These are phyloP conservation scores for Neotropicomus parvogracilis DNA, from an alignment of 1,284 basidiomycete genomes.

Conservation along the genomic window DNA sequence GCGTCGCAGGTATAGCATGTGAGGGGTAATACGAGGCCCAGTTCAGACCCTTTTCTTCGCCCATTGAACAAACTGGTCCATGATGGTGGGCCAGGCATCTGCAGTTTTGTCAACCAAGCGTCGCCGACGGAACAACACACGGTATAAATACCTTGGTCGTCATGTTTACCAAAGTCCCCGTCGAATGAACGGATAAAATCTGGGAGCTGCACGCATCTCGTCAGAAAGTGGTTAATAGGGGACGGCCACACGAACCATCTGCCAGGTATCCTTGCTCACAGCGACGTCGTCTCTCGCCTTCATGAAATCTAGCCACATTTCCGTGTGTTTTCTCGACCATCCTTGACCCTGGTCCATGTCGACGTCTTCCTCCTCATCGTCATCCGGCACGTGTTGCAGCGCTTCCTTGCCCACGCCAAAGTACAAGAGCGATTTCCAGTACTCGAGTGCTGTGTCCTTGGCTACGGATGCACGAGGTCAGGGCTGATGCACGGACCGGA, in stretches of 20 bases:
- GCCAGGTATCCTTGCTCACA: slow-evolving; percentile 93
- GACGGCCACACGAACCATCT: slow-evolving; percentile 55
- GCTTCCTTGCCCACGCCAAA: slow-evolving; percentile 74
- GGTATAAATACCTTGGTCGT: slow-evolving; percentile 68
- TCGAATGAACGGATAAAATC: slow-evolving; percentile 85
- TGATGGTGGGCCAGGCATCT: slow-evolving; percentile 88
- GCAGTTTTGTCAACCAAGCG: slow-evolving; percentile 7
- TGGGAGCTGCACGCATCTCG: slow-evolving; percentile 53
- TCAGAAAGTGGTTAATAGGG: slow-evolving; percentile 6
- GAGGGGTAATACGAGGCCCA: background rate
- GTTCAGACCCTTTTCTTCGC: slow-evolving; percentile 40
- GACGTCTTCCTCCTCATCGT: slow-evolving; percentile 40
- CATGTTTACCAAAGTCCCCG: slow-evolving; percentile 75
- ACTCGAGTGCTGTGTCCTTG: slow-evolving; percentile 71
- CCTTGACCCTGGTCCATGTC: slow-evolving; percentile 44
- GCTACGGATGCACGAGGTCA: slow-evolving; percentile 30
- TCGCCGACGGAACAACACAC: background rate
- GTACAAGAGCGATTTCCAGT: slow-evolving; percentile 84
- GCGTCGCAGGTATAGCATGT: slow-evolving; percentile 1
- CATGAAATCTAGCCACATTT: slow-evolving; percentile 86
- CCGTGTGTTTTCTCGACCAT: slow-evolving; percentile 66
- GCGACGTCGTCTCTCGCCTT: slow-evolving; percentile 71
- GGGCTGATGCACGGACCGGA: background rate
- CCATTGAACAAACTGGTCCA: slow-evolving; percentile 84
- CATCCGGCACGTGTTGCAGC: slow-evolving; percentile 46